phyloP scores from a whole-genome alignment of 768 basidiomycete genomes.

The Hydnomerulius pinastri region DNA sequence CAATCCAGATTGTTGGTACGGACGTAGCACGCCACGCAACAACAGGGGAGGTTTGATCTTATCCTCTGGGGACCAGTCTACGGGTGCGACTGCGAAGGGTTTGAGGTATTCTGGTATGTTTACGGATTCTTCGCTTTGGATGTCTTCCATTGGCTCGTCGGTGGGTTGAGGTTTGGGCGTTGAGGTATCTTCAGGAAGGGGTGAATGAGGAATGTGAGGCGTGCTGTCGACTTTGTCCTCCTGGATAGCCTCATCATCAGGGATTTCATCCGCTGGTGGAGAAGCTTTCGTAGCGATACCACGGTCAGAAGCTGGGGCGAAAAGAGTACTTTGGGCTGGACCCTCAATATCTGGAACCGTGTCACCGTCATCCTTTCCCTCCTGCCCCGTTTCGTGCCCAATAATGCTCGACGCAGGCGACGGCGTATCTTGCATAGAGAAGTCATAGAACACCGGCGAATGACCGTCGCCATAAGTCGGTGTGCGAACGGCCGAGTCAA shows the following conservation, averaged over 20 bases:
- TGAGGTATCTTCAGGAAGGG: not conserved
- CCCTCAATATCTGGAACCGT: not conserved
- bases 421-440: constrained; percentile 22
- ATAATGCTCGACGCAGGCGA: constrained; percentile 32
- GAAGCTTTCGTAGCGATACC: not conserved
- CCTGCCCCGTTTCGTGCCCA: constrained; percentile 16
- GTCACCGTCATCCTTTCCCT: constrained; percentile 15
- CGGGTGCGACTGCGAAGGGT: constrained; percentile 69
- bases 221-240: not conserved
- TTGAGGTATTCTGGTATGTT: constrained; percentile 57
- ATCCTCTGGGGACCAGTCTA: constrained; percentile 62
- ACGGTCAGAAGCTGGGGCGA: not conserved
- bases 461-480: constrained; percentile 19
- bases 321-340: not conserved
- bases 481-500: constrained; percentile 27
- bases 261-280: not conserved
- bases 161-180: not conserved
- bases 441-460: constrained; percentile 26
- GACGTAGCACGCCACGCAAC: constrained; percentile 84
- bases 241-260: not conserved
- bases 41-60: constrained; percentile 69
- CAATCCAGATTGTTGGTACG: constrained; percentile 90
- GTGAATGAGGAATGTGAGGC: not conserved
- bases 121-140: constrained; percentile 36
- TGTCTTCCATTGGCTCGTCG: constrained; percentile 38